Evolutionary conservation across 139 green algal genomes (phyloP).

Genomic region (Chlorella sorokiniana): DNA sequence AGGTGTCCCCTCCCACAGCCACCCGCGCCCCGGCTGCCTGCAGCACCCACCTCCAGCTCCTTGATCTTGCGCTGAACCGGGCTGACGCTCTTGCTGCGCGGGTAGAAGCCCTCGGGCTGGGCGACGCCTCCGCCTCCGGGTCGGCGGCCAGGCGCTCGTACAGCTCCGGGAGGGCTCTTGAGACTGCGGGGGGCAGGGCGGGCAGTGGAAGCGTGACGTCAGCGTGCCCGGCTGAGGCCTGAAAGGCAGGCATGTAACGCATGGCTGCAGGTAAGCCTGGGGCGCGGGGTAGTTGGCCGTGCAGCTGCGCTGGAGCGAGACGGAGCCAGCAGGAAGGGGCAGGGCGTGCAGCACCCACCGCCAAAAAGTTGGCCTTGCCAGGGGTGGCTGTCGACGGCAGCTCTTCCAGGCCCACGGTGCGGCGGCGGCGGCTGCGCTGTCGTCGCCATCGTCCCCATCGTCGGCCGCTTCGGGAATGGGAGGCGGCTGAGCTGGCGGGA

Average conservation of each 20-base stretch:
- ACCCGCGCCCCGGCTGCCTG: too few relatives aligned
- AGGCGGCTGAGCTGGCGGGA: conserved; percentile 15
- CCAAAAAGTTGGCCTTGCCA: conserved; percentile 14
- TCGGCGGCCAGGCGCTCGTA: not conserved
- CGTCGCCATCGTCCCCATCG: not conserved
- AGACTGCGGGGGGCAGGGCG: not conserved
- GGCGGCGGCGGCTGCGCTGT: not conserved
- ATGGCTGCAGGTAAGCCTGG: too few relatives aligned
- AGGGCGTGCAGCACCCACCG: not conserved
- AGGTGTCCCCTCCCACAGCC: too few relatives aligned
- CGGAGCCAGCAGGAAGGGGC: not conserved
- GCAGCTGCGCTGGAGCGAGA: too few relatives aligned
- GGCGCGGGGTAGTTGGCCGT: too few relatives aligned
- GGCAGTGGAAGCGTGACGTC: not conserved
- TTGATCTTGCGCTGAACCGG: conserved; percentile 25
- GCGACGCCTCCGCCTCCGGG: not conserved
- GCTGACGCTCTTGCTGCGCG: conserved; percentile 11
- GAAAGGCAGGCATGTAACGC: too few relatives aligned
- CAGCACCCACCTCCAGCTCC: conserved; percentile 12
- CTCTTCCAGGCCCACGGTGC: conserved; percentile 1
- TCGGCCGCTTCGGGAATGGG: not conserved
- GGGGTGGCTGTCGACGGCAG: not conserved
- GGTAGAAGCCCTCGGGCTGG: conserved; percentile 1
- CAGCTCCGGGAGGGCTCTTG: conserved; percentile 23
- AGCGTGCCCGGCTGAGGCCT: too few relatives aligned